Evolutionary conservation across 345 rosid species (phyloP), one percentile per base, ranked within the genome.

Genomic region (Turnera subulata): DNA sequence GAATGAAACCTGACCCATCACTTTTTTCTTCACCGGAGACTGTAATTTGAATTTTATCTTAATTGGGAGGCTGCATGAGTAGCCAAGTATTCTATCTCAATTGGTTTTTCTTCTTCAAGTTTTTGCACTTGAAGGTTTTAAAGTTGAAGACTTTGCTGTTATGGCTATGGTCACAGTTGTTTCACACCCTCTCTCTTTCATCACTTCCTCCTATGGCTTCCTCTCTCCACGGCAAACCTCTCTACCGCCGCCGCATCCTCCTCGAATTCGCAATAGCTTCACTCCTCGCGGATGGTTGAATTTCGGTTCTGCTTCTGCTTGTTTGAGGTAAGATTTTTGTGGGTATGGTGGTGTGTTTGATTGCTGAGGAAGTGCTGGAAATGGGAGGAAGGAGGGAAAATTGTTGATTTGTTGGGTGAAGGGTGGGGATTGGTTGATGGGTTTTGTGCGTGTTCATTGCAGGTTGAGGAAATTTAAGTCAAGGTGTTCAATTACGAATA

Each of bases 211-310:
- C 26, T 5, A 26, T 45, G 12, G 39, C 35, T 21, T 53, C 53
- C 49, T 71, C 29, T 74, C 80, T 38, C 46, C n/a, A n/a, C n/a
- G 73, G 26, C 65, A 64, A 59, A 68, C 78, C 45, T 66, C 47
- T 70, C 0, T 79, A 22, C 71, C 74, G 55, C 61, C 81, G 62
- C 45, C 60, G 71, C 63, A 56, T 70, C 62, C 82, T 58, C 64
- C 64, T 53, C 50, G 84, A 68, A 43, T 83, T 65, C 81, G 83
- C 74, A 50, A 64, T 86, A 75, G 84, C 75, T 58, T 85, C 82
- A 17, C 84, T 76, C 64, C 79, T 86, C 61, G 85, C 66, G 69
- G 71, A 78, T 62, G 96, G 85, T 58, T 84, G 81, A 88, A 57
- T 56, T 72, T 58, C 38, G 46, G 49, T 47, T 49, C 55, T 25